phyloP scores from a whole-genome alignment of 192 early-diverging fungal genomes.

The Jimgerdemannia flammicorona region DNA sequence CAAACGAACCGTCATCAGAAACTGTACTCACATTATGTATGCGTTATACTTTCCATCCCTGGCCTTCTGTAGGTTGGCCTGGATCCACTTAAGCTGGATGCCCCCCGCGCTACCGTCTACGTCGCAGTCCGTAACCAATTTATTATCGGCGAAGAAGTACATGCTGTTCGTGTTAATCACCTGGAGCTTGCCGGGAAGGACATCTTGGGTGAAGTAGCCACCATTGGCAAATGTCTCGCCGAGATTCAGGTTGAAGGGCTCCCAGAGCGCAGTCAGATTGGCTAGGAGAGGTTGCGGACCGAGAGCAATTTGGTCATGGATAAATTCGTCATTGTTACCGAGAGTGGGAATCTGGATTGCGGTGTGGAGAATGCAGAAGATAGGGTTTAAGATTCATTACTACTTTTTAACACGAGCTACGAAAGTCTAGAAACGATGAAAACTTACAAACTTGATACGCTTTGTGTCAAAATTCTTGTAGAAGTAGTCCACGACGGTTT shows the following conservation, averaged over 20 bases:
- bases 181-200: conserved; percentile 14
- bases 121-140: conserved; percentile 23
- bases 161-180: conserved; percentile 31
- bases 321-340: conserved; percentile 34
- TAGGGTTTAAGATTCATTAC: neutral
- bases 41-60: conserved; percentile 6
- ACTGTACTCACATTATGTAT: conserved; percentile 19
- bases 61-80: conserved; percentile 14
- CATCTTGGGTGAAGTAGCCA: conserved; percentile 30
- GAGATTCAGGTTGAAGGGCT: conserved; percentile 28
- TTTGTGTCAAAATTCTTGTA: conserved; percentile 11
- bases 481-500: conserved; percentile 14
- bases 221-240: conserved; percentile 19
- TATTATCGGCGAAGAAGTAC: conserved; percentile 25
- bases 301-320: conserved; percentile 18
- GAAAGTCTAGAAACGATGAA: neutral
- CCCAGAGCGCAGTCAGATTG: conserved; percentile 22
- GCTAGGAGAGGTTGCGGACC: conserved; percentile 11
- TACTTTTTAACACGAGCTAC: neutral
- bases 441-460: conserved; percentile 13
- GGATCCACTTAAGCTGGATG: conserved; percentile 26
- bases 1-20: neutral
- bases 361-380: too few relatives aligned
- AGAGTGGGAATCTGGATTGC: conserved; percentile 25
- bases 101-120: conserved; percentile 10